Base-by-base conservation (phyloP, 2,329 filamentous ascomycete genomes). In the Fusarium gaditjirri region DNA sequence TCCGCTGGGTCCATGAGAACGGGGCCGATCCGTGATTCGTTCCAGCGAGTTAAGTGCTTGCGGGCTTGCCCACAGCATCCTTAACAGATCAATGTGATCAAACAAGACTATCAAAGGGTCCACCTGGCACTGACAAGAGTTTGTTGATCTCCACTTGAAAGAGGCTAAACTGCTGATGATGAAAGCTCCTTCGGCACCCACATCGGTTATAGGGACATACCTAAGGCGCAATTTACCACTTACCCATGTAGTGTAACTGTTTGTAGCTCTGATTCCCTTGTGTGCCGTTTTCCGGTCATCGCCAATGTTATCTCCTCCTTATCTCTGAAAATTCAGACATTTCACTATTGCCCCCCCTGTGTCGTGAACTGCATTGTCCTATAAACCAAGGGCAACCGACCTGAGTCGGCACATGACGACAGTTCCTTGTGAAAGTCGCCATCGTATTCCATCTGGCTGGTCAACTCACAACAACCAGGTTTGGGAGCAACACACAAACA, bases 131-230 rank as follows among this genome's bases (percentile, higher is more conserved):
- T 38, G 62, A 68, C 68, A 66, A 61, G 58, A 73, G 55, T 52
- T 41, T 27, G 27, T 53, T 46, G 21, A 57, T 71, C 63, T 74
- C 69, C 74, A 76, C 74, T 71, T 44, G 57, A 41, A 61, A 35
- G n/a, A 57, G 46, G 42, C 55, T 55, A 61, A 59, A 36, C 38
- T 56, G 29, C 53, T 35, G 23, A 47, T 35, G 23, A 47, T 27
- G 53, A 47, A 56, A 33, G 27, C 53, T 56, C 23, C 41, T 35
- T 47, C 23, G 39, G 54, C 54, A n/a, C 42, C 54, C 54, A 36
- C 41, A 29, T 56, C 54, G 41, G 41, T 29, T 36, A 19, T 21
- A 49, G 41, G 33, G 33, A 49, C 31, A 56, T 56, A 19, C 53
- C 29, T 44, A 65, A 25, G 60, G 58, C 44, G 43, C 38, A 61